Evolutionary conservation across 139 green algal genomes (phyloP).

Genomic region (Chlorella sp.): DNA sequence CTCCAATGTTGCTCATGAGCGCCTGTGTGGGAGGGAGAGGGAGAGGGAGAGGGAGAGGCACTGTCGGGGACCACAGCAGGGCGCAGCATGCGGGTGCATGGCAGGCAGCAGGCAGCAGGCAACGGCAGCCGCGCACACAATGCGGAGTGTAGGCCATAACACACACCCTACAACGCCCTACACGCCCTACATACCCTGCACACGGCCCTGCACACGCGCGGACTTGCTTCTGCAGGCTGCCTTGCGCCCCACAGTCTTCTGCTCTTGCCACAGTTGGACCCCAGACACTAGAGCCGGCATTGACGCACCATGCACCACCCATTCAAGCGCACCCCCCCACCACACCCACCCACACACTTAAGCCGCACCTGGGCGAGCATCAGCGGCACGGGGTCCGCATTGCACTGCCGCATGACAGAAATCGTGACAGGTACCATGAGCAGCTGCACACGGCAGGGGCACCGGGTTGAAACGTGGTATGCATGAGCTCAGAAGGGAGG

Average conservation of each 20-base stretch:
- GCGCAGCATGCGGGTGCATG: neutral
- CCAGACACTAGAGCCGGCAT: too few species aligned
- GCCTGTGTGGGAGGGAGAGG: neutral
- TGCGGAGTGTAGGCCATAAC: too few species aligned
- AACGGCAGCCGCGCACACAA: neutral
- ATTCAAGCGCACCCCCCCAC: too few species aligned
- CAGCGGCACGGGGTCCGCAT: conserved; percentile 56
- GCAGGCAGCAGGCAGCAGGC: neutral
- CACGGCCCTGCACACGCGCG: too few species aligned
- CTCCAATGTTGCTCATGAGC: conserved; percentile 62
- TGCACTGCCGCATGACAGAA: conserved; percentile 48
- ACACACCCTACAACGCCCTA: too few species aligned
- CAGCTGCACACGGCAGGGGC: conserved; percentile 12
- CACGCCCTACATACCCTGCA: too few species aligned
- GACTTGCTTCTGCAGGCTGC: too few species aligned
- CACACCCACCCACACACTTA: too few species aligned
- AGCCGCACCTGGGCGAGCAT: conserved; percentile 46
- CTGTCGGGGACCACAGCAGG: neutral
- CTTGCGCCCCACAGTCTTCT: too few species aligned
- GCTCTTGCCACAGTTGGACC: too few species aligned
- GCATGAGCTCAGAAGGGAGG: neutral
- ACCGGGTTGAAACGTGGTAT: neutral
- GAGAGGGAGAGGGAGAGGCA: too few species aligned
- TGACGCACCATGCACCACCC: too few species aligned
- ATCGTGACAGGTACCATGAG: conserved; percentile 64